Conservation (phyloP, 352 stramenopile genomes). For the Phytophthora quininea region DNA sequence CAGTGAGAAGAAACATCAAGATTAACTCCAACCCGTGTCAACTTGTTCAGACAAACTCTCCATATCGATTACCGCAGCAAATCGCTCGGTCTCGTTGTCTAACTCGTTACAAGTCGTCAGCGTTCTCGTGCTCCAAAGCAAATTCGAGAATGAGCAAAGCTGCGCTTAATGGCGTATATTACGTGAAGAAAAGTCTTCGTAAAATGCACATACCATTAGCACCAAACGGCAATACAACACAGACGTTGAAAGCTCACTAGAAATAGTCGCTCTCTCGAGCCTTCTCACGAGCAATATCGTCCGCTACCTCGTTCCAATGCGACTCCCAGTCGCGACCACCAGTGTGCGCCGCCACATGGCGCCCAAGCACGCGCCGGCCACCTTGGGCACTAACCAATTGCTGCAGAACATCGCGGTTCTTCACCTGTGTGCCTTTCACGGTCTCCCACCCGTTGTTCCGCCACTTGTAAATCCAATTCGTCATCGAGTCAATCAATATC, state of each 20-base stretch:
- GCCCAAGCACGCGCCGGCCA: slow-evolving; percentile 47
- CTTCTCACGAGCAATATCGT: slow-evolving; percentile 31
- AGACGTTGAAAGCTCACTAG: background rate
- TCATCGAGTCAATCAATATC: slow-evolving; percentile 67
- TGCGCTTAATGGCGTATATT: too few species aligned
- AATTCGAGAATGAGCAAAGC: too few species aligned
- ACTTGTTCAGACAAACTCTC: background rate
- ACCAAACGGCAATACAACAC: background rate
- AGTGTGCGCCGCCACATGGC: slow-evolving; percentile 56
- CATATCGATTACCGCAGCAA: background rate
- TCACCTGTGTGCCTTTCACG: slow-evolving; percentile 38
- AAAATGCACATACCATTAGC: too few species aligned
- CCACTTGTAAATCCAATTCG: slow-evolving; percentile 57
- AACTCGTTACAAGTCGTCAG: too few species aligned
- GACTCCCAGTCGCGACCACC: slow-evolving; percentile 53
- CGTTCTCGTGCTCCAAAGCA: too few species aligned
- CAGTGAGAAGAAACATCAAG: background rate
- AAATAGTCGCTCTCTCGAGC: background rate
- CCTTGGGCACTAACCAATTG: slow-evolving; percentile 37
- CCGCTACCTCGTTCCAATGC: slow-evolving; percentile 56
- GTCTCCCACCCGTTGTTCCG: slow-evolving; percentile 55
- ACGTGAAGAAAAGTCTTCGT: too few species aligned
- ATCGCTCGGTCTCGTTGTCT: too few species aligned
- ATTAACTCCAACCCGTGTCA: background rate
- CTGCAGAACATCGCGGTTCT: slow-evolving; percentile 63